These are phyloP conservation scores for Calocybe cyanea DNA, from an alignment of 768 basidiomycete genomes.

Conservation along the genomic window DNA sequence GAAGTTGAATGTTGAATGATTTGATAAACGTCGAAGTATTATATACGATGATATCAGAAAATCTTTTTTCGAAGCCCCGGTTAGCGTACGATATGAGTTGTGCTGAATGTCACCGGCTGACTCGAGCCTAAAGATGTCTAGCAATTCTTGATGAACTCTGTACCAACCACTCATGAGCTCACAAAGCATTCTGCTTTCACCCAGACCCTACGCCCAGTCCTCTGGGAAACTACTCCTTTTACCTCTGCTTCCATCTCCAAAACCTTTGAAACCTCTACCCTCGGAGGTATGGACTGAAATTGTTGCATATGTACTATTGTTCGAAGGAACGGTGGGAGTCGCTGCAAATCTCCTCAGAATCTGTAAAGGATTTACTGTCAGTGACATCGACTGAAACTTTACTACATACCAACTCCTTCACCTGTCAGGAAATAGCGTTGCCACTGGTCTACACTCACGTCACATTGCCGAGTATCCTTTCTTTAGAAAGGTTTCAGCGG, in stretches of 20 bases:
- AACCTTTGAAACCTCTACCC: constrained; percentile 54
- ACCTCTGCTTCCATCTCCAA: constrained; percentile 59
- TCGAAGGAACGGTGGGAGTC: constrained; percentile 20
- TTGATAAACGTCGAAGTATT: no score
- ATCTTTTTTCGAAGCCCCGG: no score
- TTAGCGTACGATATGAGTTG: no score
- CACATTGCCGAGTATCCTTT: constrained; percentile 34
- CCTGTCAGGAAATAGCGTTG: constrained; percentile 53
- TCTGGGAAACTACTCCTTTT: constrained; percentile 62
- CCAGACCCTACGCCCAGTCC: constrained; percentile 59
- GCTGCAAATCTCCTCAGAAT: constrained; percentile 35
- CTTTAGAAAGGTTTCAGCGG: constrained; percentile 56
- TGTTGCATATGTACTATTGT: constrained; percentile 36
- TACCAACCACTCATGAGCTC: constrained; percentile 25
- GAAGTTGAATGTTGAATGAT: no score
- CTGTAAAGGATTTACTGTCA: constrained; percentile 45
- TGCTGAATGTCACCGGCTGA: no score
- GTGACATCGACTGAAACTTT: constrained; percentile 6
- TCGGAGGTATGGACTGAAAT: constrained; percentile 70
- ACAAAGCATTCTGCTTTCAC: constrained; percentile 50
- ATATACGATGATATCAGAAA: no score
- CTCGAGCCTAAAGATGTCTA: not conserved
- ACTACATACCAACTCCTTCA: not conserved
- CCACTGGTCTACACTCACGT: constrained; percentile 65
- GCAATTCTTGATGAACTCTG: not conserved